Conservation (phyloP, 495 filamentous ascomycete genomes). For the Jackrogersella minutella region DNA sequence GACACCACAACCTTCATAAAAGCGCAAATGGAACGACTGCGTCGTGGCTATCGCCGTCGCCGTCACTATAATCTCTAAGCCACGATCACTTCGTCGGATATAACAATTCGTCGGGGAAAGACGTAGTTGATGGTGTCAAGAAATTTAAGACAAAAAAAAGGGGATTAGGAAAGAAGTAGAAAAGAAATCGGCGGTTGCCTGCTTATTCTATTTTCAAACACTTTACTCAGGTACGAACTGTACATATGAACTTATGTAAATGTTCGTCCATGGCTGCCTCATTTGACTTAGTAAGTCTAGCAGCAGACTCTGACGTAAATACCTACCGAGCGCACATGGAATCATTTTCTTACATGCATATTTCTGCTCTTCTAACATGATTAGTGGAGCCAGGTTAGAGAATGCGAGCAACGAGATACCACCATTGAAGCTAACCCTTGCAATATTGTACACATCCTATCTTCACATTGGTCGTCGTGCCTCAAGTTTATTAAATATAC, state of each 20-base stretch:
- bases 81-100: not conserved
- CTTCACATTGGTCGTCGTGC: no score
- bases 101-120: no score
- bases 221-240: not conserved
- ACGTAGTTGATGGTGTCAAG: no score
- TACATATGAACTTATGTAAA: not conserved
- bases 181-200: not conserved
- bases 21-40: not conserved
- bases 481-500: no score
- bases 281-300: no score
- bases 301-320: conserved; percentile 34
- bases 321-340: no score
- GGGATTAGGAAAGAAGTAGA: not conserved
- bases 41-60: not conserved
- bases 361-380: not conserved
- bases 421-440: no score
- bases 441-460: no score
- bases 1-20: not conserved
- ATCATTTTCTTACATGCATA: not conserved
- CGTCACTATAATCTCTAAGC: not conserved
- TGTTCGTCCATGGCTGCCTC: not conserved
- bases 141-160: no score
- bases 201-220: conserved; percentile 13
- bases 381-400: conserved; percentile 8
- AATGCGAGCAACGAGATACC: not conserved